phyloP scores from a whole-genome alignment of 2,329 filamentous ascomycete genomes.

The Malbranchea cinnamomea region DNA sequence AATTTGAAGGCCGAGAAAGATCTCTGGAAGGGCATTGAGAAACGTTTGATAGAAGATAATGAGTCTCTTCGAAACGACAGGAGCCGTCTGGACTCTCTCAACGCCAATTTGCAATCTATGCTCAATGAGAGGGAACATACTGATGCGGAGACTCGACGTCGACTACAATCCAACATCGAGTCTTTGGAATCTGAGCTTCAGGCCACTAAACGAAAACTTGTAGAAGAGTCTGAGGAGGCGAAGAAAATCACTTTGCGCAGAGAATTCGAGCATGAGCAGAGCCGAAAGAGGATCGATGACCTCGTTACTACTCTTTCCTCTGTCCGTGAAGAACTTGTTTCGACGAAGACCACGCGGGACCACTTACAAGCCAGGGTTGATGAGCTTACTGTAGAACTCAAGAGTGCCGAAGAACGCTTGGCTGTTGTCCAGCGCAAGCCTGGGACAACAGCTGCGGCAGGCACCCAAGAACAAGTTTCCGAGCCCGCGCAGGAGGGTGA shows the following conservation, averaged over 20 bases:
- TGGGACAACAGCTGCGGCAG: conserved; percentile 26
- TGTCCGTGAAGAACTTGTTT: conserved; percentile 72
- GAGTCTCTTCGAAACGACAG: conserved; percentile 74
- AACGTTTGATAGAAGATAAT: conserved; percentile 75
- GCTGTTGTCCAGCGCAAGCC: conserved; percentile 69
- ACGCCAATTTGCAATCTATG: conserved; percentile 72
- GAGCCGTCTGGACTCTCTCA: conserved; percentile 63
- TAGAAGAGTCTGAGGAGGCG: conserved; percentile 66
- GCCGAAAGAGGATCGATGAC: conserved; percentile 84
- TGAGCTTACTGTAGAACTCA: conserved; percentile 75
- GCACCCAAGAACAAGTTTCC: conserved; percentile 30
- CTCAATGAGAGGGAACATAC: conserved; percentile 82
- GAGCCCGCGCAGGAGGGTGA: conserved; percentile 41
- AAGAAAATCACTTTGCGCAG: conserved; percentile 73
- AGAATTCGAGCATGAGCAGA: conserved; percentile 79
- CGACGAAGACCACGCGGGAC: conserved; percentile 73
- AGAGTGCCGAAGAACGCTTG: conserved; percentile 75
- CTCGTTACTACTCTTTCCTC: conserved; percentile 65
- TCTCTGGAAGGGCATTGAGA: conserved; percentile 86
- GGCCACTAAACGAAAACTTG: conserved; percentile 66
- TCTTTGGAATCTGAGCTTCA: conserved; percentile 63
- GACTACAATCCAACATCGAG: conserved; percentile 65
- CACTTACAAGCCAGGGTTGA: conserved; percentile 80
- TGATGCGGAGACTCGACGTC: conserved; percentile 67
- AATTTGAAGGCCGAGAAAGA: conserved; percentile 93